These are phyloP conservation scores for Rhodotorula glutinis DNA, from an alignment of 1,284 basidiomycete genomes.

Conservation along the genomic window DNA sequence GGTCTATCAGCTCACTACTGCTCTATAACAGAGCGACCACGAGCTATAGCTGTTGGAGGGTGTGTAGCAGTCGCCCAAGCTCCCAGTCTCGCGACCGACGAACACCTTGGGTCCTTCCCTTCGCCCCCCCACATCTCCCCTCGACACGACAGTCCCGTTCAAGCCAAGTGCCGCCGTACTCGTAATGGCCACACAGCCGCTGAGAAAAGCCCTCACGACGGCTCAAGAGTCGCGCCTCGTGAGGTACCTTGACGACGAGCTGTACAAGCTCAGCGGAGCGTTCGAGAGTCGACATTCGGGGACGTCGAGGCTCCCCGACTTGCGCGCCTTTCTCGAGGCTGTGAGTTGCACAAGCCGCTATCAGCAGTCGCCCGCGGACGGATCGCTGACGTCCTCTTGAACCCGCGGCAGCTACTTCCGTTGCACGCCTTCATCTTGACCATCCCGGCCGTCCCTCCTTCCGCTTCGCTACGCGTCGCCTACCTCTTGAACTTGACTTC, in stretches of 20 bases:
- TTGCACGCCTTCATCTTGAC: slow-evolving; percentile 25
- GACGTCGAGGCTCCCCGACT: slow-evolving; percentile 1
- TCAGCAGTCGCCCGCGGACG: too few species aligned
- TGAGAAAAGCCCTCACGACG: slow-evolving; percentile 3
- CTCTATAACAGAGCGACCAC: too few species aligned
- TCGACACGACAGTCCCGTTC: too few species aligned
- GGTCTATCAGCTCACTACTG: too few species aligned
- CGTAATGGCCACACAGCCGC: background rate
- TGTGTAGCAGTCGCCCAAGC: too few species aligned
- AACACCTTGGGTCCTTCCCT: too few species aligned
- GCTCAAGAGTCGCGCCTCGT: slow-evolving; percentile 25
- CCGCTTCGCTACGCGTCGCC: slow-evolving; percentile 12
- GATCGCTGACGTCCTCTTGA: too few species aligned
- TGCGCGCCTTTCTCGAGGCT: slow-evolving; percentile 20
- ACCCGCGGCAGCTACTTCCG: slow-evolving; percentile 3
- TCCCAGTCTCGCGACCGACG: too few species aligned
- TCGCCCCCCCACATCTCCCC: too few species aligned
- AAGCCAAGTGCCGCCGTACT: too few species aligned
- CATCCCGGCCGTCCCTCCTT: slow-evolving; percentile 25
- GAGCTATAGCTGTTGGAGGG: too few species aligned
- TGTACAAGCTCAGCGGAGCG: slow-evolving; percentile 11
- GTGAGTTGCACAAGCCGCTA: background rate
- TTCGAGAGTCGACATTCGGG: slow-evolving; percentile 22
- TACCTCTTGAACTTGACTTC: slow-evolving; percentile 27
- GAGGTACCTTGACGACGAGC: slow-evolving; percentile 27